Evolutionary conservation across 1,284 basidiomycete species (phyloP).

Genomic region (Trametes hirsuta): DNA sequence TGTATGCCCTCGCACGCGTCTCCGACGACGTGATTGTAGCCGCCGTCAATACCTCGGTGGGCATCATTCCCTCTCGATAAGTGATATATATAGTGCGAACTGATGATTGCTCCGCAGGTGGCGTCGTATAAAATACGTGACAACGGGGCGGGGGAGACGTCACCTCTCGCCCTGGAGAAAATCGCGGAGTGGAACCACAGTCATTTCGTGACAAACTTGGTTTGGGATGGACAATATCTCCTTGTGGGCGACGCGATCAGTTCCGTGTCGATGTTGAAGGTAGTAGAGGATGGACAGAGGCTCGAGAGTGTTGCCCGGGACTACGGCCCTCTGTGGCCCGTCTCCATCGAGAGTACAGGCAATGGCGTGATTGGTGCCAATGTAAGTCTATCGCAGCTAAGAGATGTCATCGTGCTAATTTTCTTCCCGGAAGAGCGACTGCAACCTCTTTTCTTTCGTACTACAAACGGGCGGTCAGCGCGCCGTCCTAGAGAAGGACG

Average conservation of each 20-base stretch:
- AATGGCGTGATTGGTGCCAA: constrained; percentile 75
- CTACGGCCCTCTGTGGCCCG: constrained; percentile 76
- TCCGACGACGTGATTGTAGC: constrained; percentile 57
- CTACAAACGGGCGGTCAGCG: constrained; percentile 46
- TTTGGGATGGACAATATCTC: constrained; percentile 52
- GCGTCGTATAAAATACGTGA: constrained; percentile 42
- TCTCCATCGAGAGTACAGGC: constrained; percentile 58
- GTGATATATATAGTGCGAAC: not conserved
- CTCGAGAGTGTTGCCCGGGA: constrained; percentile 74
- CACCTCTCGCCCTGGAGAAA: constrained; percentile 40
- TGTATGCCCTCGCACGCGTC: constrained; percentile 57
- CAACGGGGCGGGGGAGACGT: constrained; percentile 2
- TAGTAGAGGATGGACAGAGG: constrained; percentile 43
- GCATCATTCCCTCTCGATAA: constrained; percentile 32
- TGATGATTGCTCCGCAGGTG: constrained; percentile 42
- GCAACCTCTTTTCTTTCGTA: constrained; percentile 77
- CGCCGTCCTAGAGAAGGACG: constrained; percentile 58
- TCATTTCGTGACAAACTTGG: constrained; percentile 73
- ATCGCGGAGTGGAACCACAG: constrained; percentile 76
- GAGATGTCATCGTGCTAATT: not conserved
- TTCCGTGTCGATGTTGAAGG: constrained; percentile 75
- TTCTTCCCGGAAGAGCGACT: constrained; percentile 54
- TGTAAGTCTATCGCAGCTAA: constrained; percentile 46
- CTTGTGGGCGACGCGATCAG: constrained; percentile 82
- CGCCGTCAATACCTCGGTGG: constrained; percentile 75